Base-by-base conservation (phyloP, 1,284 basidiomycete species). In the Serendipita sp. region DNA sequence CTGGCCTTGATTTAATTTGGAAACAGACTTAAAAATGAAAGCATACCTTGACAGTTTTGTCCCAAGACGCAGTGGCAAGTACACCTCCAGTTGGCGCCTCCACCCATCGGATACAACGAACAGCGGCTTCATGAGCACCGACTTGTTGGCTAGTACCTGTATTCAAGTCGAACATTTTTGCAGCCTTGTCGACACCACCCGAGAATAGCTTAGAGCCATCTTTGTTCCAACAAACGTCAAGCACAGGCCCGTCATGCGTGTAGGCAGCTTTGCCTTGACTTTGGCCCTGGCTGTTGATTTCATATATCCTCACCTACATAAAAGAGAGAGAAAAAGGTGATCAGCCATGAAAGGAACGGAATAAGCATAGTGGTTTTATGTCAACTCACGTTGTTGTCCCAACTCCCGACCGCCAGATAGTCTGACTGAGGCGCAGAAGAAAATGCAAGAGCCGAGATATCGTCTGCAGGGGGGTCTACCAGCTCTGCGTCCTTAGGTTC, bases 21-120 rank as follows among this genome's bases (percentile, higher is more conserved):
- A 5, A 22, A 41, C 8, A 43, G 10, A 10, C 17, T 22, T 4
- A 38, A 34, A 38, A 10, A 43, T 43, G 32, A 15, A 44, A 58
- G 66, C 74, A 42, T 62, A 91, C 88, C 79, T 91, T 93, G 68
- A 94, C 72, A 12, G 87, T 90, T 74, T 91, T 92, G 72, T 96
- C 93, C 92, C 92, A 96, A 62, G 88, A 88, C 1, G 89, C 92
- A 0, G 92, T 94, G 13, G 84, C 87, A 42, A 93, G 77, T 63
- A 91, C 82, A 6, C 87, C 83, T 45, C 80, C 73, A 70, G 82
- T 74, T 5, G 83, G 82, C 13, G 81, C 77, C 66, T 90, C 88
- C 61, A 92, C 78, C 82, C 85, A 93, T 63, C 81, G 78, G 41
- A 93, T 81, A 64, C 79, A 82, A 67, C 84, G 85, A 67, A 96